Evolutionary conservation across 2,329 filamentous ascomycete genomes (phyloP).

Genomic region (Neofusicoccum sp.): DNA sequence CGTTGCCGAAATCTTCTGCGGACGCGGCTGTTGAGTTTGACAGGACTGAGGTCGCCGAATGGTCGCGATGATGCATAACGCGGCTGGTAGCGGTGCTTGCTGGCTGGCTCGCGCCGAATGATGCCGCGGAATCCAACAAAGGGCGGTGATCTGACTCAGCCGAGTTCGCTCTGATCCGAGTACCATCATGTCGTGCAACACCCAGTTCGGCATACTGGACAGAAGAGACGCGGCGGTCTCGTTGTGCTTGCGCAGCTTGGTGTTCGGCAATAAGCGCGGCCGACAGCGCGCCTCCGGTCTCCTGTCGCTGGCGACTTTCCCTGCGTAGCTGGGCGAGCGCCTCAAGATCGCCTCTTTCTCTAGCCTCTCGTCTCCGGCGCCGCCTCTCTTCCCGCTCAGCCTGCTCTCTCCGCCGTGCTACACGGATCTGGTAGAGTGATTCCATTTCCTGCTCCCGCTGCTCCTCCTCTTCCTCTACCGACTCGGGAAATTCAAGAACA

Average conservation of each 20-base stretch:
- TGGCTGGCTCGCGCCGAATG: slow-evolving; percentile 47
- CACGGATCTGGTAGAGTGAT: slow-evolving; percentile 81
- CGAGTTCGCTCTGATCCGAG: slow-evolving; percentile 69
- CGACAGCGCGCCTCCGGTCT: slow-evolving; percentile 28
- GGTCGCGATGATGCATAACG: slow-evolving; percentile 39
- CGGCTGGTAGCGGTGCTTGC: slow-evolving; percentile 28
- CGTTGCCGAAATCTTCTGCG: slow-evolving; percentile 33
- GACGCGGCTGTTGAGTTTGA: slow-evolving; percentile 39
- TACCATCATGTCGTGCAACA: slow-evolving; percentile 74
- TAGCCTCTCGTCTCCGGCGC: slow-evolving; percentile 67
- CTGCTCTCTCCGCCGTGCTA: slow-evolving; percentile 71
- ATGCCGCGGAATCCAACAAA: slow-evolving; percentile 69
- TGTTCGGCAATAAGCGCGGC: slow-evolving; percentile 57
- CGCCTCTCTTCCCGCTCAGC: slow-evolving; percentile 76
- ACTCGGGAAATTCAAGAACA: slow-evolving; percentile 81
- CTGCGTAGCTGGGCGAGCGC: slow-evolving; percentile 62
- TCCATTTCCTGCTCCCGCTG: slow-evolving; percentile 90
- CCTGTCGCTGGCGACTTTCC: slow-evolving; percentile 30
- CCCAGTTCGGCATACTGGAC: slow-evolving; percentile 77
- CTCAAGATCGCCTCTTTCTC: slow-evolving; percentile 65
- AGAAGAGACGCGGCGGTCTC: slow-evolving; percentile 68
- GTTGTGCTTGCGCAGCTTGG: slow-evolving; percentile 57
- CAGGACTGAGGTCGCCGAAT: slow-evolving; percentile 43
- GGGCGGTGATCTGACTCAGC: slow-evolving; percentile 70
- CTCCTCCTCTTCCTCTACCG: slow-evolving; percentile 72